phyloP scores from a whole-genome alignment of 1,284 basidiomycete genomes.

The Cryptococcus deneoformans region DNA sequence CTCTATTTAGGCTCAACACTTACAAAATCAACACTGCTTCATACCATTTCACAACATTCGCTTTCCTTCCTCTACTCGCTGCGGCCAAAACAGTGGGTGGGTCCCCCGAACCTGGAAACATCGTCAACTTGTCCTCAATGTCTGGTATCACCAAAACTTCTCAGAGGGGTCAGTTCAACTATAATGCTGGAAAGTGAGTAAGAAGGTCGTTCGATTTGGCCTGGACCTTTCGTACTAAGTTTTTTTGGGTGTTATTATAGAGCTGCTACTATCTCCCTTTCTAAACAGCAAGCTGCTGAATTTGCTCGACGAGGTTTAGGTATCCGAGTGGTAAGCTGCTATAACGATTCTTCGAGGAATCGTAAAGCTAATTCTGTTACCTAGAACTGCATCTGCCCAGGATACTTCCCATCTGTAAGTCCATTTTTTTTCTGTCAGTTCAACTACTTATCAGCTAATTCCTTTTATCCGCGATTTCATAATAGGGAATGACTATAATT shows the following conservation, averaged over 20 bases:
- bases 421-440: background rate
- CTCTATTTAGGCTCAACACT: constrained; percentile 22
- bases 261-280: constrained; percentile 38
- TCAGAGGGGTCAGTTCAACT: constrained; percentile 47
- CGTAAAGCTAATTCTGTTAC: too few relatives aligned
- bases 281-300: constrained; percentile 39
- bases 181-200: constrained; percentile 41
- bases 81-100: constrained; percentile 37
- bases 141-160: constrained; percentile 39
- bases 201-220: background rate
- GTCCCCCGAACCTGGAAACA: constrained; percentile 40
- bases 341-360: too few relatives aligned
- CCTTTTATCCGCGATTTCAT: too few relatives aligned
- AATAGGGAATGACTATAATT: constrained; percentile 43
- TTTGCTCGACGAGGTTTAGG: constrained; percentile 35
- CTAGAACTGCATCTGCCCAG: constrained; percentile 33
- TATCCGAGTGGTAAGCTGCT: constrained; percentile 24
- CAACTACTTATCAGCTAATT: background rate
- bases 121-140: constrained; percentile 44
- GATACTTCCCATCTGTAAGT: constrained; percentile 43
- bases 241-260: constrained; percentile 11
- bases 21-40: constrained; percentile 46
- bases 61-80: constrained; percentile 46
- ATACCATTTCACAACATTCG: constrained; percentile 48
- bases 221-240: background rate